Evolutionary conservation across 2,329 filamentous ascomycete genomes (phyloP).

Genomic region (Aureobasidium sp.): DNA sequence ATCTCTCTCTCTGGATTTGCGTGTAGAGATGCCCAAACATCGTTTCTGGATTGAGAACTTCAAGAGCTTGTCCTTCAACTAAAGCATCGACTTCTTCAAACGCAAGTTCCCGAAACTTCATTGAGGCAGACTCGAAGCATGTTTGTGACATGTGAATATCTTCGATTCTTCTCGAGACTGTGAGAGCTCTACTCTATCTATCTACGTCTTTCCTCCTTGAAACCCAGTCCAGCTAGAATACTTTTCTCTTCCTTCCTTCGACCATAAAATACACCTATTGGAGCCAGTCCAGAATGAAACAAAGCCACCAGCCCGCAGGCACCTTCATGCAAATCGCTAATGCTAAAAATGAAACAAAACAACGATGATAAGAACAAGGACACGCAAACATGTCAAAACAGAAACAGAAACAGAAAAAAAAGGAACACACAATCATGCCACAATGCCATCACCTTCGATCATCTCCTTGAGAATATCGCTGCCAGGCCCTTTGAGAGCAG

Average conservation of each 20-base stretch:
- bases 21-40: neutral
- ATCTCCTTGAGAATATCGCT: slow-evolving; percentile 32
- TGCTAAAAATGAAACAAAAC: neutral
- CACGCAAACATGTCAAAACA: neutral
- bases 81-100: too few species aligned
- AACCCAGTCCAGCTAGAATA: neutral
- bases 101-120: neutral
- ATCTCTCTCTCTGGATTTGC: neutral
- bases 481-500: slow-evolving; percentile 29
- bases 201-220: neutral
- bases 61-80: too few species aligned
- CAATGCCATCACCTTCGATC: slow-evolving; percentile 26
- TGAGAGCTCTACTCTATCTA: slow-evolving; percentile 6
- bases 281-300: neutral
- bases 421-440: neutral
- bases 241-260: neutral
- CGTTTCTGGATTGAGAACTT: neutral
- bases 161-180: neutral
- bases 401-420: neutral
- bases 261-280: neutral
- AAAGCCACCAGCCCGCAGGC: neutral
- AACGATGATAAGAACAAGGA: neutral
- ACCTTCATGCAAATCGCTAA: slow-evolving; percentile 10
- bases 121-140: neutral
- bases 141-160: neutral